Base-by-base conservation (phyloP, 2,329 filamentous ascomycete species). In the Verticillium isaacii region DNA sequence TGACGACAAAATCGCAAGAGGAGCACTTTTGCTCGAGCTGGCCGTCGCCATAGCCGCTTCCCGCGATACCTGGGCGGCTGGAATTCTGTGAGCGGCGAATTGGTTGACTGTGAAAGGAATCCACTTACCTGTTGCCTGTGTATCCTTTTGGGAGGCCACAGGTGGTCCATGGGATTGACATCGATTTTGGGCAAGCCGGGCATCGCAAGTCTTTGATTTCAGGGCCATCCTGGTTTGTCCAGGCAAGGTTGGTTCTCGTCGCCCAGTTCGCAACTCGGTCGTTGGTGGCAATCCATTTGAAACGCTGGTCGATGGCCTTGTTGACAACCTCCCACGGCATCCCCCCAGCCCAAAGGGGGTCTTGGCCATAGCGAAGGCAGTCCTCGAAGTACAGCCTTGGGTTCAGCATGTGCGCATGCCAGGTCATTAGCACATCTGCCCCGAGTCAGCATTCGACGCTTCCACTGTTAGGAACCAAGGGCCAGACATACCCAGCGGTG, bases 341-440 rank as follows among this genome's bases (percentile, higher is more conserved):
- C 0, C 82, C 82, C 0, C 79, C 78, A 2, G 78, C 76, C 86
- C 88, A 91, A 11, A 82, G 70, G 67, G 85, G 78, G 62, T 77
- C 78, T 5, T 77, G 64, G 0, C 80, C 82, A 50, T 79, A 74
- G 17, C 86, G 78, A 50, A 89, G 71, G 66, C 85, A 89, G 69
- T 90, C 88, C 61, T 90, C 87, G 8, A 89, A 80, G 68, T 87
- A 91, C 32, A 75, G 77, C 59, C 85, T 77, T 0, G 89, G 89
- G 63, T 91, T 91, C 1, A 92, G 79, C 80, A 89, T 85, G 65
- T 89, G 88, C 0, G 87, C 75, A 72, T 92, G 89, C 86, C 87
- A 91, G 0, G 91, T 86, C 85, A 92, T 87, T 14, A 92, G 71
- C 0, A 91, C 82, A 72, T 92, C 89, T 79, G 71, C 25, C 14